These are phyloP conservation scores for Clarireedia sp. DNA, from an alignment of 2,329 filamentous ascomycete species.

Conservation along the genomic window DNA sequence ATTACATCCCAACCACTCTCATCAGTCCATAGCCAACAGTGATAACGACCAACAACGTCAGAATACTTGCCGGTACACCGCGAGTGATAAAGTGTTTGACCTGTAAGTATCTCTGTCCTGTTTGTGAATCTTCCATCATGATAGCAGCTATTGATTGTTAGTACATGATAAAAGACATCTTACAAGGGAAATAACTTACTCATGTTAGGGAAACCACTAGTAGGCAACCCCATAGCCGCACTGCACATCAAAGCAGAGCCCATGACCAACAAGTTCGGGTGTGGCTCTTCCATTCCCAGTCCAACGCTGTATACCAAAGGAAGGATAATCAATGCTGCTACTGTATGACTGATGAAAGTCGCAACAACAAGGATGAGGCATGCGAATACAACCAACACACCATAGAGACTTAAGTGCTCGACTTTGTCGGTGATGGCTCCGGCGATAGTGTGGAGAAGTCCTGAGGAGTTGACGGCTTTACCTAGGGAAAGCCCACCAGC, in stretches of 20 bases:
- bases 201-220: constrained; percentile 98
- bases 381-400: constrained; percentile 78
- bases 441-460: constrained; percentile 83
- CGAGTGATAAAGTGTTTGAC: constrained; percentile 92
- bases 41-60: constrained; percentile 74
- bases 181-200: constrained; percentile 56
- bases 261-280: constrained; percentile 95
- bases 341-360: constrained; percentile 96
- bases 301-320: constrained; percentile 86
- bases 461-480: constrained; percentile 89
- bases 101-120: constrained; percentile 81
- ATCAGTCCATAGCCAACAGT: constrained; percentile 89
- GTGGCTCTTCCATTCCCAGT: constrained; percentile 74
- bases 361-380: constrained; percentile 82
- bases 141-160: constrained; percentile 63
- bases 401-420: constrained; percentile 73
- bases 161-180: constrained; percentile 1
- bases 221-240: constrained; percentile 94
- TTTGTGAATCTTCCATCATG: constrained; percentile 94
- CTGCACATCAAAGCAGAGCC: constrained; percentile 91
- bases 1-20: constrained; percentile 37
- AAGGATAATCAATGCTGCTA: constrained; percentile 89
- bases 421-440: constrained; percentile 65
- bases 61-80: constrained; percentile 79
- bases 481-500: constrained; percentile 88